Base-by-base conservation (phyloP, 805 yeast species). In the Hanseniaspora thailandica region DNA sequence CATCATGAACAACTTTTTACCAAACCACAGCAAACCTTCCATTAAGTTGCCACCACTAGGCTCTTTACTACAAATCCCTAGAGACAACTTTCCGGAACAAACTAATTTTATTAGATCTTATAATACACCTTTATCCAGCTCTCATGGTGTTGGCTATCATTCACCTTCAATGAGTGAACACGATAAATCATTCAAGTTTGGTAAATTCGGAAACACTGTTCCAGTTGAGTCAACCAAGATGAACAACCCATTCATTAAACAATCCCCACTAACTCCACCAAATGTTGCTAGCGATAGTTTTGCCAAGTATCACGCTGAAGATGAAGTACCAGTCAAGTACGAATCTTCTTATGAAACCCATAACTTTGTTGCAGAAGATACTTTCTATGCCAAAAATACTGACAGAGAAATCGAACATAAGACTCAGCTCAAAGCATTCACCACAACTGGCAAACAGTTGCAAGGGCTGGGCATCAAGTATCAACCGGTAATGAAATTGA, bases 111-210 rank as follows among this genome's bases (percentile, higher is more conserved):
- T 9, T 13, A 38, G 6, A 19, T 22, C 20, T 38, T 38, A 22
- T 22, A 38, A 26, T 17, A 38, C 41, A 23, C 41, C 41, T 22
- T 38, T 26, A 12, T 38, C 41, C 5, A 38, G 41, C 41, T 38
- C 41, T 38, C 22, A 22, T 20, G 22, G 12, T 22, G 26, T 9
- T 22, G 26, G 26, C n/a, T 38, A 38, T 22, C 17, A 38, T 19
- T 50, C 54, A 8, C 54, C 54, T 15, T 25, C 54, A 10, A 26
- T 50, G 28, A 50, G 47, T 13, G 54, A 50, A 31, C 45, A 38
- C 15, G 41, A 38, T 22, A 38, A 12, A 13, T 38, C 41, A 1
- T 22, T 41, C 15, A 41, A 25, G 20, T 25, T 38, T 17, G 54
- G 54, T 2, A 50, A 44, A 25, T 50, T 43, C 17, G 20, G 20